Conservation (phyloP, 2,329 filamentous ascomycete species). For the Hypoxylon rubiginosum region DNA sequence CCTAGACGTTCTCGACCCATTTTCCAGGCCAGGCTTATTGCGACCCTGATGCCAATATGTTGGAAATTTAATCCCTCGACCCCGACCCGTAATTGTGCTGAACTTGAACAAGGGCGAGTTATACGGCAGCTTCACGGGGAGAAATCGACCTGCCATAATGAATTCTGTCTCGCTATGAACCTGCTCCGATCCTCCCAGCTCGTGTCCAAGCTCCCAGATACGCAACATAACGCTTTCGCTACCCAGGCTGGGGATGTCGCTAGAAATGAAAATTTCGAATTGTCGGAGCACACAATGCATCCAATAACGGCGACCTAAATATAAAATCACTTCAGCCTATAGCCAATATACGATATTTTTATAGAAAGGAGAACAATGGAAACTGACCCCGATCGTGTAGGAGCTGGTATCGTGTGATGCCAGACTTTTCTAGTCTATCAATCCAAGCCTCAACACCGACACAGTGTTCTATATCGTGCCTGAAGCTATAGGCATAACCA, state of each 20-base stretch:
- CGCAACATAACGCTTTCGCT: constrained; percentile 2
- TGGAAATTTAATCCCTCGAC: neutral
- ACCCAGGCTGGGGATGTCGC: neutral
- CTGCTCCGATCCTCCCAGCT: neutral
- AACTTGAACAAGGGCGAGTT: neutral
- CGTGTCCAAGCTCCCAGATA: constrained; percentile 9
- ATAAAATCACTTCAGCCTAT: neutral
- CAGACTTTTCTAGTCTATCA: constrained; percentile 13
- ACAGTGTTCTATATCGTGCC: neutral
- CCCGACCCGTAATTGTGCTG: neutral
- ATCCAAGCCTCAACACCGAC: constrained; percentile 15
- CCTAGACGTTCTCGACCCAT: neutral
- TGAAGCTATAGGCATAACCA: constrained; percentile 20
- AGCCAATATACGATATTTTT: neutral
- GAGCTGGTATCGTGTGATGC: constrained; percentile 21
- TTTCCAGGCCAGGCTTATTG: neutral
- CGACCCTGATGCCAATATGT: neutral
- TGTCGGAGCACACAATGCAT: constrained; percentile 9
- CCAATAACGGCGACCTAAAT: constrained; percentile 22
- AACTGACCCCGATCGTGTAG: constrained; percentile 13
- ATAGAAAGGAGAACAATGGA: neutral
- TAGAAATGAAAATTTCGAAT: neutral
- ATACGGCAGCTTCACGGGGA: constrained; percentile 6
- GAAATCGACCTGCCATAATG: constrained; percentile 14
- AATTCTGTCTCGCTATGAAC: neutral